A percentile compares a stretch with the other conserved stretches of the same genome.
phyloP scores from a whole-genome alignment of 225 moss, liverwort and hornwort genomes.

The Anthoceros angustus region DNA sequence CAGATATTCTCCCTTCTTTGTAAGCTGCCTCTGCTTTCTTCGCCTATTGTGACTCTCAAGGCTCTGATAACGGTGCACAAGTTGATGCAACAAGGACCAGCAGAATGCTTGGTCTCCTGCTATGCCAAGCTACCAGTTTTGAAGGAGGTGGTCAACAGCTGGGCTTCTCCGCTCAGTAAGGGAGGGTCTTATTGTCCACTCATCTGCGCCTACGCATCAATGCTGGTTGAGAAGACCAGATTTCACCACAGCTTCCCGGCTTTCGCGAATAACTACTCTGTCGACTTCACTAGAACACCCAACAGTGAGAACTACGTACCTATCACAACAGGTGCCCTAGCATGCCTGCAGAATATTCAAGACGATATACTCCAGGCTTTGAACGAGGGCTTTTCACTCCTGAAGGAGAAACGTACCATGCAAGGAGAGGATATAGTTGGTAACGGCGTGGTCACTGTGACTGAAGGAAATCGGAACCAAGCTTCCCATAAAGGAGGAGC shows the following conservation, averaged over 20 bases:
- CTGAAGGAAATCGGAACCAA: neutral
- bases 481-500: neutral
- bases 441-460: neutral
- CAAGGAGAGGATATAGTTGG: constrained; percentile 4
- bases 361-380: constrained; percentile 15
- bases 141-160: constrained; percentile 11
- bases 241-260: constrained; percentile 24
- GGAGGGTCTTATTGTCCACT: constrained; percentile 12
- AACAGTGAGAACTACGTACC: constrained; percentile 3
- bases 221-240: constrained; percentile 20
- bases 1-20: constrained; percentile 27
- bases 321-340: constrained; percentile 9
- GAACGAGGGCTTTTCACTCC: constrained; percentile 22
- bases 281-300: constrained; percentile 13
- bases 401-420: constrained; percentile 11
- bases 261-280: constrained; percentile 26
- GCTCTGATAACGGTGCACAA: constrained; percentile 24
- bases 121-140: constrained; percentile 13
- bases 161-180: constrained; percentile 6
- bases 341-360: constrained; percentile 23
- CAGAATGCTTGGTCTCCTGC: constrained; percentile 14
- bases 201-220: constrained; percentile 17
- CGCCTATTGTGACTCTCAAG: constrained; percentile 21
- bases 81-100: constrained; percentile 27
- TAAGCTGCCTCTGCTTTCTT: constrained; percentile 27